A percentile compares a stretch with the other conserved stretches of the same genome.
Evolutionary conservation across 73 alveolate genomes (phyloP).

Genomic region (Paraurostyla sp.): DNA sequence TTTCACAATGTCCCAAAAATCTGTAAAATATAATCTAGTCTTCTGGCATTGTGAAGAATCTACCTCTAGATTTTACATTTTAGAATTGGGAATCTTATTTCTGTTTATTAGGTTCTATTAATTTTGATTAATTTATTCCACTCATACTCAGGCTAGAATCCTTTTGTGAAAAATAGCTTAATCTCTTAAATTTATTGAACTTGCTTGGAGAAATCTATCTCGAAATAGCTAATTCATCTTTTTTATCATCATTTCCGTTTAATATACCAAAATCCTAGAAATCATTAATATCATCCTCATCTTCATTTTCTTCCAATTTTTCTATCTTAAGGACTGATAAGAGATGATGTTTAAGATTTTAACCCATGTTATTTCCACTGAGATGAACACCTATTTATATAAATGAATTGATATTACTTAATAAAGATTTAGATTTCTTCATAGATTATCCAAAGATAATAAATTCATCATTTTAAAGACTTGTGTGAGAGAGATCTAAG

Average conservation of each 20-base stretch:
- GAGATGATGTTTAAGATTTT: neutral
- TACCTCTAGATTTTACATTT: conserved; percentile 4
- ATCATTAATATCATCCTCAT: too few relatives aligned
- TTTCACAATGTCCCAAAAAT: conserved; percentile 20
- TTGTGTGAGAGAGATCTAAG: neutral
- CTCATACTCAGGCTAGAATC: neutral
- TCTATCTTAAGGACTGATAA: neutral
- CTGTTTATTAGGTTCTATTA: neutral
- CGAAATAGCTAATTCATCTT: neutral
- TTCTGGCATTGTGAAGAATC: conserved; percentile 14
- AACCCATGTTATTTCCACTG: conserved; percentile 25
- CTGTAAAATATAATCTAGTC: neutral
- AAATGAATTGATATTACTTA: neutral
- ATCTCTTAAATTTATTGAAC: neutral
- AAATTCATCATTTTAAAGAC: neutral
- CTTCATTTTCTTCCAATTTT: neutral
- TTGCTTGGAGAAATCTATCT: too few relatives aligned
- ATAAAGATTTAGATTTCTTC: conserved; percentile 8
- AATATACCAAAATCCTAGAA: too few relatives aligned
- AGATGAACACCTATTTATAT: conserved; percentile 27
- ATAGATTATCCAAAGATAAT: neutral
- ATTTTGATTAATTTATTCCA: neutral
- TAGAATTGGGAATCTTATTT: neutral
- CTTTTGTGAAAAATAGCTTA: neutral
- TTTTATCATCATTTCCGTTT: neutral